These are phyloP conservation scores for Clavulina sp. DNA, from an alignment of 768 basidiomycete species.

Conservation along the genomic window DNA sequence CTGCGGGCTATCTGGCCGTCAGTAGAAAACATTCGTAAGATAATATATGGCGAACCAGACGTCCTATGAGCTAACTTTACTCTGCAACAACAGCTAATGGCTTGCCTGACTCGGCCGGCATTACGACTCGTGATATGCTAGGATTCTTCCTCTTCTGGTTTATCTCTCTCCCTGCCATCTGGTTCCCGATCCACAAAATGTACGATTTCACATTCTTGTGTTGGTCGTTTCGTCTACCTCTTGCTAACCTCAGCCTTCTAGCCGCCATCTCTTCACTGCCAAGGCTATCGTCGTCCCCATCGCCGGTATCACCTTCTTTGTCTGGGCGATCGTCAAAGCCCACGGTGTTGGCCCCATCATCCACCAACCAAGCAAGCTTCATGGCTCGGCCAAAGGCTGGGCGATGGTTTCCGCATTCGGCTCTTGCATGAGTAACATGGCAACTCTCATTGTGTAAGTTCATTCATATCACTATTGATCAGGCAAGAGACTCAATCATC, in stretches of 20 bases:
- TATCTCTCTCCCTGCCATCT: slow-evolving; percentile 59
- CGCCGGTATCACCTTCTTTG: slow-evolving; percentile 53
- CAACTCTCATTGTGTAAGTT: slow-evolving; percentile 48
- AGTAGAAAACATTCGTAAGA: slow-evolving; percentile 43
- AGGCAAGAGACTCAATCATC: not conserved
- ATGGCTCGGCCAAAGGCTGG: slow-evolving; percentile 58
- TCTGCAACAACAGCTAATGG: slow-evolving; percentile 41
- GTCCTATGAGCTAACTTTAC: not conserved
- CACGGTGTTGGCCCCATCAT: slow-evolving; percentile 64
- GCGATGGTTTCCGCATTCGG: slow-evolving; percentile 53
- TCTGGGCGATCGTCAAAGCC: slow-evolving; percentile 64
- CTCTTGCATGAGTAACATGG: slow-evolving; percentile 68
- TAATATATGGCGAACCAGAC: too few relatives aligned
- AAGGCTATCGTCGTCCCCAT: slow-evolving; percentile 59
- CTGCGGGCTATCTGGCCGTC: slow-evolving; percentile 63
- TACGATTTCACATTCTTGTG: slow-evolving; percentile 19
- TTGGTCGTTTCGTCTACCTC: slow-evolving; percentile 17
- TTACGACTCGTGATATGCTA: slow-evolving; percentile 55
- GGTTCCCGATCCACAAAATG: slow-evolving; percentile 73
- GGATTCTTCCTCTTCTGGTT: slow-evolving; percentile 82
- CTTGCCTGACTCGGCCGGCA: slow-evolving; percentile 57
- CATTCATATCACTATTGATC: not conserved
- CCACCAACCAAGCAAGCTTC: slow-evolving; percentile 39
- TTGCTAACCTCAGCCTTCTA: slow-evolving; percentile 2
- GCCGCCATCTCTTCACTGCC: slow-evolving; percentile 58